Evolutionary conservation across 2,329 filamentous ascomycete genomes (phyloP).

Genomic region (Hypoxylon sp.): DNA sequence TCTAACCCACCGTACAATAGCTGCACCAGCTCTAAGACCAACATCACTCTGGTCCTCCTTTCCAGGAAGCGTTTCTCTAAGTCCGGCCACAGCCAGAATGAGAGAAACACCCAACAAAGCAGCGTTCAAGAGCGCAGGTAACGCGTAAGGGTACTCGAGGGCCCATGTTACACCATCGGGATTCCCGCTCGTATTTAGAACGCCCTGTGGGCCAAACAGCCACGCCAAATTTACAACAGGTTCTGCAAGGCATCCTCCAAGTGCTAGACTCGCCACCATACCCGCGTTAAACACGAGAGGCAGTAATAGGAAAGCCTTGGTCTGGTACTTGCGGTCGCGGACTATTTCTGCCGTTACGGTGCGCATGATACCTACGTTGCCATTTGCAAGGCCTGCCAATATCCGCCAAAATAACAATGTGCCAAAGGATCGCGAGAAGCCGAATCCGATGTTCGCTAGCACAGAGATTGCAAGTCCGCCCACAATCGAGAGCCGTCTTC

Average conservation of each 20-base stretch:
- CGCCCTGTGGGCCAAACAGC: constrained; percentile 57
- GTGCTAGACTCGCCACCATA: constrained; percentile 59
- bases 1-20: constrained; percentile 33
- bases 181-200: constrained; percentile 54
- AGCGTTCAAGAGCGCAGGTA: constrained; percentile 61
- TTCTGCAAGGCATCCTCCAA: constrained; percentile 63
- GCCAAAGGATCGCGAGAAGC: constrained; percentile 73
- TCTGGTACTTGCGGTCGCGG: constrained; percentile 74
- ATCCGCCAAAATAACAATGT: constrained; percentile 72
- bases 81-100: constrained; percentile 54
- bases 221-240: constrained; percentile 58
- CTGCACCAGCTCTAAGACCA: constrained; percentile 40
- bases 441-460: constrained; percentile 77
- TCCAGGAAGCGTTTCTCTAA: constrained; percentile 58
- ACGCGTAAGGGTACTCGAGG: constrained; percentile 61
- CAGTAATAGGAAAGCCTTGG: constrained; percentile 61
- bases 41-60: constrained; percentile 49
- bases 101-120: constrained; percentile 53
- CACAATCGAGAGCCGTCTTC: constrained; percentile 75
- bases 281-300: constrained; percentile 76
- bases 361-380: constrained; percentile 81
- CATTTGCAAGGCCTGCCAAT: constrained; percentile 77
- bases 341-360: constrained; percentile 83
- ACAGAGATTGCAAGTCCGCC: constrained; percentile 75
- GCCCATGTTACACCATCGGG: constrained; percentile 58